A percentile compares a stretch with the other conserved stretches of the same genome.
phyloP scores from a whole-genome alignment of 768 basidiomycete species.

The Mycena epipterygia region DNA sequence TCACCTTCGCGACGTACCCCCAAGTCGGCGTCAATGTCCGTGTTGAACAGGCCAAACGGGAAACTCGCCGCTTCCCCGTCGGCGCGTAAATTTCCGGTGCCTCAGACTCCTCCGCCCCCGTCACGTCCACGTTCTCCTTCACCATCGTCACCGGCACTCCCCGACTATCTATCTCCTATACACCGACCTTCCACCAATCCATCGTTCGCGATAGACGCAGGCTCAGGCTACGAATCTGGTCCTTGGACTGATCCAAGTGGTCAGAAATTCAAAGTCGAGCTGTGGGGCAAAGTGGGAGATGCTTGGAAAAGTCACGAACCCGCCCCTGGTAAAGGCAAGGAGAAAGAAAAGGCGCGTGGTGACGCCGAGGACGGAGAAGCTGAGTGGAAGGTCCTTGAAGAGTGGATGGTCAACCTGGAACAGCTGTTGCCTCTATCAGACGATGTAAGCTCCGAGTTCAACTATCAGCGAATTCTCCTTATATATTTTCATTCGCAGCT shows the following conservation, averaged over 20 bases:
- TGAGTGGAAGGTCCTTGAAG: conserved; percentile 76
- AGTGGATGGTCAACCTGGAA: conserved; percentile 75
- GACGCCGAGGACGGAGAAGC: conserved; percentile 30
- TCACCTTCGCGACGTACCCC: conserved; percentile 37
- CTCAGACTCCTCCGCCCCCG: conserved; percentile 42
- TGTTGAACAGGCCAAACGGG: conserved; percentile 37
- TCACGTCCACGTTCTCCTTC: conserved; percentile 23
- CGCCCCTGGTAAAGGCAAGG: conserved; percentile 60
- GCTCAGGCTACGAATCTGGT: conserved; percentile 64
- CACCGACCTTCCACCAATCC: conserved; percentile 92
- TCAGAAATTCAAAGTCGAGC: conserved; percentile 64
- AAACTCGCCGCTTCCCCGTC: conserved; percentile 34
- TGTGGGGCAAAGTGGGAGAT: conserved; percentile 66
- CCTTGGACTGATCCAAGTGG: conserved; percentile 67
- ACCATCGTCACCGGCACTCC: conserved; percentile 29
- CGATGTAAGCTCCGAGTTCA: conserved; percentile 62
- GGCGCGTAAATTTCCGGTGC: conserved; percentile 25
- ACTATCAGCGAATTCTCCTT: conserved; percentile 22
- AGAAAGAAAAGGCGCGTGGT: conserved; percentile 49
- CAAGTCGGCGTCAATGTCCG: conserved; percentile 46
- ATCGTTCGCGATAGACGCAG: conserved; percentile 71
- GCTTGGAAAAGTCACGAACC: conserved; percentile 38
- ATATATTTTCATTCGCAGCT: conserved; percentile 45
- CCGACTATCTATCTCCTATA: conserved; percentile 83
- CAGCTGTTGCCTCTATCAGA: conserved; percentile 70